Base-by-base conservation (phyloP, 805 yeast genomes). In the Wickerhamomyces tratensis region DNA sequence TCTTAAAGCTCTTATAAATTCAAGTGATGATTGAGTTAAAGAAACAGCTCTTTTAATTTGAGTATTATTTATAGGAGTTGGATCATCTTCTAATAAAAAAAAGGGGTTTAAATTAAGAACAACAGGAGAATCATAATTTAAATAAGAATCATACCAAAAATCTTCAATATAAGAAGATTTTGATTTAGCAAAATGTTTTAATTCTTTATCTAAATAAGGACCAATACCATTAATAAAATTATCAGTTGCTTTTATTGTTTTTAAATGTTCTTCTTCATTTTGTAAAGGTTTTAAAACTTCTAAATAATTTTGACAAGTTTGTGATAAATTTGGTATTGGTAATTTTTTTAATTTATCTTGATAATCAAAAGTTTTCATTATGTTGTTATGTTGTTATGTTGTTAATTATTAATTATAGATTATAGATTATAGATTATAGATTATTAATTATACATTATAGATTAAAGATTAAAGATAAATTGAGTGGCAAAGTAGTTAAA, bases 71-170 rank as follows among this genome's bases (percentile, higher is more conserved):
- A 61, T 46, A 7, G 68, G 65, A 25, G 93, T 86, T 2, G 96
- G 95, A 54, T 88, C 96, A 56, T 88, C 96, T 59, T 88, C 95
- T 46, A 88, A 71, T 52, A 87, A 74, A 60, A 88, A 87, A 57
- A 86, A 88, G 0, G 97, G 97, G 55, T 88, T 88, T 52, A 88
- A 73, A 61, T 88, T 88, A 47, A 88, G 70, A n/a, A 88, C 97
- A 35, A 88, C 95, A 0, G 93, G 88, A 10, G 86, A 80, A 60
- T 88, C 96, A 59, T 84, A 86, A 59, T 81, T 81, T 50, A 88
- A 69, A 60, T 88, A 88, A 1, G 95, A 78, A 58, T 88, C 96
- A 61, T 77, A 88, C 96, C 96, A 88, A 60, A 88, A 88, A 61
- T 88, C 95, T 62, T 88, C 96, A 48, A 88, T 88, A 59, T 84